These are phyloP conservation scores for Helianthus tuberosus DNA, from an alignment of 129 eudicot genomes.

Conservation along the genomic window DNA sequence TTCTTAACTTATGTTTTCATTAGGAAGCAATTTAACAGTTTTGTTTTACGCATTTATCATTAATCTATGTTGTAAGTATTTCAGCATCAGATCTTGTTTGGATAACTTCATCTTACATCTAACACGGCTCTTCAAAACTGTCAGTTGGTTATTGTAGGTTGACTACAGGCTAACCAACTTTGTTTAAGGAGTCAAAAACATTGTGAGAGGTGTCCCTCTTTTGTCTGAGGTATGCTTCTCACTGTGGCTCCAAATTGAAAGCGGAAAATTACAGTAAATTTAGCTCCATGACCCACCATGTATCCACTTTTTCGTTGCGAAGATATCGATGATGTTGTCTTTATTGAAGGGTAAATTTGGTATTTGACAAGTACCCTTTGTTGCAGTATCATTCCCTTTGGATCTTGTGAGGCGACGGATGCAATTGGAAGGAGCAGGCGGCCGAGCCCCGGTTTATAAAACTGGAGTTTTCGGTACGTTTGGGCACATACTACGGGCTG, in stretches of 20 bases:
- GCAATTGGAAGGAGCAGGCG: slow-evolving; percentile 97
- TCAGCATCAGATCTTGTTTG: slow-evolving; percentile 32
- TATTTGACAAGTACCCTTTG: slow-evolving; percentile 1
- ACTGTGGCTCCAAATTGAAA: slow-evolving; percentile 44
- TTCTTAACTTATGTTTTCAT: slow-evolving; percentile 35
- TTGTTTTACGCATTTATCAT: slow-evolving; percentile 12
- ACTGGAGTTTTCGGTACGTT: slow-evolving; percentile 71
- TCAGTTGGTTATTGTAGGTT: slow-evolving; percentile 67
- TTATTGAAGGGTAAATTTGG: slow-evolving; percentile 5
- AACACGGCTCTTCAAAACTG: slow-evolving; percentile 51
- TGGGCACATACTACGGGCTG: slow-evolving; percentile 60
- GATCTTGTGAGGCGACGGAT: slow-evolving; percentile 95
- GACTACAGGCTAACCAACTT: slow-evolving; percentile 57
- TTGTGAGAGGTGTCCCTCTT: slow-evolving; percentile 69
- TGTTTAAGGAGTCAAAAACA: slow-evolving; percentile 57
- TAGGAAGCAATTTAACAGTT: slow-evolving; percentile 36
- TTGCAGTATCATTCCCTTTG: slow-evolving; percentile 81
- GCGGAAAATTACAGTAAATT: slow-evolving; percentile 4
- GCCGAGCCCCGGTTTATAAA: slow-evolving; percentile 75
- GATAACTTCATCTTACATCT: slow-evolving; percentile 39
- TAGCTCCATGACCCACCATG: slow-evolving; percentile 8
- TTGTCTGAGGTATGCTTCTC: slow-evolving; percentile 85
- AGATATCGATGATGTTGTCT: background rate
- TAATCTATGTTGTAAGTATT: slow-evolving; percentile 23
- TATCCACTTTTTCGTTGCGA: background rate